Evolutionary conservation across 2,329 filamentous ascomycete species (phyloP), one percentile per base, ranked within the genome.

Genomic region (Mycocentrospora acerina): DNA sequence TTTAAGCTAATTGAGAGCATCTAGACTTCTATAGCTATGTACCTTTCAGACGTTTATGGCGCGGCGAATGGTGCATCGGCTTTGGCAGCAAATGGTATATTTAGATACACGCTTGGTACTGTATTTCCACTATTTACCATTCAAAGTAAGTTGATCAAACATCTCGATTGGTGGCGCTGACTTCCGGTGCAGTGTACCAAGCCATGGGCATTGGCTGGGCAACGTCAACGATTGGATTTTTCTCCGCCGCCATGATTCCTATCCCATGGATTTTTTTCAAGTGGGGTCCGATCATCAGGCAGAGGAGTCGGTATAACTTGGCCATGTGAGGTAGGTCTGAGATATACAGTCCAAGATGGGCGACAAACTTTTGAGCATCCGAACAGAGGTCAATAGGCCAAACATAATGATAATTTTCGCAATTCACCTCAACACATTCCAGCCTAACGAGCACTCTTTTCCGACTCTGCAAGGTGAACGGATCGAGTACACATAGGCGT

Each of bases 201-300:
- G 42, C 37, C 1, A 48, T 71, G 4, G 65, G 64, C 1, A 59
- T 59, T 17, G 59, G 58, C n/a, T 71, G 68, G 69, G 67, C 67
- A 7, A 64, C 62, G 6, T 63, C 58, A 14, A 42, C 71, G 25
- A 51, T 71, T 13, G 69, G 61, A 3, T 67, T 69, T 40, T 17
- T 73, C 4, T 66, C 62, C 15, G 40, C 72, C 4, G 55, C 53
- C 2, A 58, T 60, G 57, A 26, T 60, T 26, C 57, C 57, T 0
- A 59, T 63, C 30, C 59, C 57, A 0, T 61, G 48, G 49, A 42
- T 60, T 4, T 45, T 63, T 7, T 62, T 48, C 35, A 53, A 44
- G 24, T 60, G 47, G 40, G 58, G 58, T 2, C 41, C 41, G n/a
- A 33, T 24, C 18, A 44, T 44, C 11, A 32, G 41, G 15, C 29